Percentiles rank a stretch among this genome's conserved stretches.
Conservation (phyloP, 768 basidiomycete species). For the Auricularia heimuer region DNA sequence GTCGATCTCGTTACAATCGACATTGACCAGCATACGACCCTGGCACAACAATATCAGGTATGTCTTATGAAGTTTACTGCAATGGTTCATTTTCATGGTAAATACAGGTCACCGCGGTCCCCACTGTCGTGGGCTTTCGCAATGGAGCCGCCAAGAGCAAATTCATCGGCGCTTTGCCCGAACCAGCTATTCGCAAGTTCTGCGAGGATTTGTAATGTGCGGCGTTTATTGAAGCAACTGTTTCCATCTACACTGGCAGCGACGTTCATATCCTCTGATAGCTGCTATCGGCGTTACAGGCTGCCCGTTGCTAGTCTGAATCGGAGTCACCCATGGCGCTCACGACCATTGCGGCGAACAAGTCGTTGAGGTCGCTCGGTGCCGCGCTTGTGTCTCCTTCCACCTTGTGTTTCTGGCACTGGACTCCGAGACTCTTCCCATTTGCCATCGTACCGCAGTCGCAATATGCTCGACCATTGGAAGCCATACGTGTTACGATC, state of each 20-base stretch:
- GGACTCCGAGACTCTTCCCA: not conserved
- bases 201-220: not conserved
- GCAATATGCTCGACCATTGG: not conserved
- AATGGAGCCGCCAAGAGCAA: not conserved
- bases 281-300: too few species aligned
- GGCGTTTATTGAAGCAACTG: not conserved
- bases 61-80: not conserved
- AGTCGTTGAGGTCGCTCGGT: too few species aligned
- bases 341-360: too few species aligned
- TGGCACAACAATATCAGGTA: not conserved
- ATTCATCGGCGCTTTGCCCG: not conserved
- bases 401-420: not conserved
- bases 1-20: not conserved
- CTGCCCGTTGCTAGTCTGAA: too few species aligned
- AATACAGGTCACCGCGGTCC: not conserved
- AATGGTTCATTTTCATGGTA: not conserved
- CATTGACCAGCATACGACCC: not conserved
- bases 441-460: not conserved
- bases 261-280: too few species aligned
- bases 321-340: too few species aligned
- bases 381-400: not conserved
- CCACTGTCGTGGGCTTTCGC: not conserved
- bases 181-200: not conserved
- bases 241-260: too few species aligned
- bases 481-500: not conserved